Evolutionary conservation across 352 stramenopile genomes (phyloP).

Genomic region (Thraustotheca clavata): DNA sequence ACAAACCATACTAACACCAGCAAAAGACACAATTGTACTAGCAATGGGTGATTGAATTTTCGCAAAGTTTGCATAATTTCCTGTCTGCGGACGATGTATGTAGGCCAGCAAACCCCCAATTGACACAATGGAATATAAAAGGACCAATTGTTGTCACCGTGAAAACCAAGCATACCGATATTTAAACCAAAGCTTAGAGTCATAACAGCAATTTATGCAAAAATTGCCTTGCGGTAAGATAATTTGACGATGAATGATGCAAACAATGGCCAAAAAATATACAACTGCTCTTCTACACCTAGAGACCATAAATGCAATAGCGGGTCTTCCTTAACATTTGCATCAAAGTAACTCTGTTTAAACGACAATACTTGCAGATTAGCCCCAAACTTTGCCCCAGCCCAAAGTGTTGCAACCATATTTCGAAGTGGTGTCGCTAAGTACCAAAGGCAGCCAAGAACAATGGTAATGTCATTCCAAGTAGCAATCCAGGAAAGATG

Average conservation of each 20-base stretch:
- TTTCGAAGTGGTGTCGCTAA: background rate
- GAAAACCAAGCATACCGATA: background rate
- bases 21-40: background rate
- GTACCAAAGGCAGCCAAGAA: constrained; percentile 5
- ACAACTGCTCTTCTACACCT: constrained; percentile 23
- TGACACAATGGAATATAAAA: constrained; percentile 19
- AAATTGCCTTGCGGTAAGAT: background rate
- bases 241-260: background rate
- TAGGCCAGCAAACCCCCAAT: constrained; percentile 17
- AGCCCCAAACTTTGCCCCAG: constrained; percentile 8
- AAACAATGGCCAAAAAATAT: constrained; percentile 21
- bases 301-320: constrained; percentile 19
- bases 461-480: background rate
- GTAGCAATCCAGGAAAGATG: constrained; percentile 14
- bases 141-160: constrained; percentile 6
- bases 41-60: background rate
- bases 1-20: background rate
- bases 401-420: constrained; percentile 7
- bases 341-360: constrained; percentile 16
- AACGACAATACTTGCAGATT: constrained; percentile 15
- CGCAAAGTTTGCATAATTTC: background rate
- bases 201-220: background rate
- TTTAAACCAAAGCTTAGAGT: constrained; percentile 16
- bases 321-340: constrained; percentile 10
- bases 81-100: background rate